These are phyloP conservation scores for Pseudoneurospora amorphoporcata DNA, from an alignment of 495 filamentous ascomycete genomes.

Conservation along the genomic window DNA sequence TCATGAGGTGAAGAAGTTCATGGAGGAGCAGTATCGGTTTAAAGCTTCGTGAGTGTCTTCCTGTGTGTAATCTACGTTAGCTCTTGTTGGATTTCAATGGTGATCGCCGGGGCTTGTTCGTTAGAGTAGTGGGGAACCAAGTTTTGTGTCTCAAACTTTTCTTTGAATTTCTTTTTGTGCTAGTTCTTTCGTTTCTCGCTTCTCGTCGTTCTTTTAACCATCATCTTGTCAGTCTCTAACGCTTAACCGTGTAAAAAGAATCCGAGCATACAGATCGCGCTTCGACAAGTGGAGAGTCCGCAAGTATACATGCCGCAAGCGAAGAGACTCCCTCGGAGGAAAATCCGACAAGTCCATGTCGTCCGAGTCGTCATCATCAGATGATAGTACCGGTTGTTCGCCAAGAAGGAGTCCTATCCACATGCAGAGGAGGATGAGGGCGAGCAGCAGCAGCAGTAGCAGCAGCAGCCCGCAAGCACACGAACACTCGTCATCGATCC, in stretches of 20 bases:
- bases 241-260: constrained; percentile 9
- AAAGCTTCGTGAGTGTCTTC: constrained; percentile 32
- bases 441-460: neutral
- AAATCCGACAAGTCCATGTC: neutral
- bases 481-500: neutral
- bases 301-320: constrained; percentile 34
- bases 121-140: neutral
- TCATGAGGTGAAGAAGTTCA: constrained; percentile 29
- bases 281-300: constrained; percentile 33
- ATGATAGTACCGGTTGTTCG: constrained; percentile 1
- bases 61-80: neutral
- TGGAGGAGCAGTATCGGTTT: constrained; percentile 33
- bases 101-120: neutral
- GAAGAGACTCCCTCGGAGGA: constrained; percentile 6
- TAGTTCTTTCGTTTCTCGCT: neutral
- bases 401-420: neutral
- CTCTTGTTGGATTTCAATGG: neutral
- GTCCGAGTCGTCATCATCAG: neutral
- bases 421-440: neutral
- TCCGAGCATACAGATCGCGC: constrained; percentile 34
- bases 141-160: too few relatives aligned
- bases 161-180: neutral
- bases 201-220: neutral
- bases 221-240: neutral
- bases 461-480: neutral